Percentiles rank a stretch among this genome's conserved stretches.
Conservation (phyloP, 176 grass and related monocot species). For the Hordeum marinum region DNA sequence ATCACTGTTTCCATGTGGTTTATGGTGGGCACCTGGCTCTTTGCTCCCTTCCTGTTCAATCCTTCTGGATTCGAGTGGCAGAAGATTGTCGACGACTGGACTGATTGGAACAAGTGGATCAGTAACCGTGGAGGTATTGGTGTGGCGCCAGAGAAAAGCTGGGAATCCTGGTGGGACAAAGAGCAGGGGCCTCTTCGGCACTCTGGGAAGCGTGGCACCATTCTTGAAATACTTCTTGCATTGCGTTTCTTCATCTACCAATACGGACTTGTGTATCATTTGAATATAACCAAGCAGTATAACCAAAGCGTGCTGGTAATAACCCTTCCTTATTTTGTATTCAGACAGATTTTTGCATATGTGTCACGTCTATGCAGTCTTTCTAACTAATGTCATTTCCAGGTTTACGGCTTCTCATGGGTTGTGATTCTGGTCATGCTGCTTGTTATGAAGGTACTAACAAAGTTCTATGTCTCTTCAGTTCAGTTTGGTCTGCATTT, state of each 20-base stretch:
- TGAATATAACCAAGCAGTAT: slow-evolving; percentile 76
- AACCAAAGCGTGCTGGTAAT: slow-evolving; percentile 79
- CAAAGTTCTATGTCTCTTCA: neutral
- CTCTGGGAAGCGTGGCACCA: slow-evolving; percentile 80
- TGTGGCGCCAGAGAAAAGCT: slow-evolving; percentile 76
- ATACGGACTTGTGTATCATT: slow-evolving; percentile 95
- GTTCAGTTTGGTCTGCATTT: neutral
- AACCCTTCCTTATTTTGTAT: neutral
- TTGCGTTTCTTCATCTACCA: slow-evolving; percentile 95
- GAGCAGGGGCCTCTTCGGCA: slow-evolving; percentile 86
- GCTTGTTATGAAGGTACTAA: slow-evolving; percentile 82
- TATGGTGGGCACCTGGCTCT: slow-evolving; percentile 97
- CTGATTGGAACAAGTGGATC: slow-evolving; percentile 99
- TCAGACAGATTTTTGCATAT: neutral
- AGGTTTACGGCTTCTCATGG: slow-evolving; percentile 97
- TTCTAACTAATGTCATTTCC: slow-evolving; percentile 24
- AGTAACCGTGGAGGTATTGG: slow-evolving; percentile 91
- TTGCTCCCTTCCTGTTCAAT: slow-evolving; percentile 93
- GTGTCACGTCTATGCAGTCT: neutral
- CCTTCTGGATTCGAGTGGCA: slow-evolving; percentile 98
- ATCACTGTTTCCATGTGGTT: slow-evolving; percentile 99
- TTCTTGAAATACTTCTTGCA: slow-evolving; percentile 81
- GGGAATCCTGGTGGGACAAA: slow-evolving; percentile 99
- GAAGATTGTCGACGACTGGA: slow-evolving; percentile 97
- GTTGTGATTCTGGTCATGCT: slow-evolving; percentile 71